Percentiles rank a stretch among this genome's conserved stretches.
Evolutionary conservation across 371 early-diverging fungal species (phyloP).

Genomic region (Mortierella sp.): DNA sequence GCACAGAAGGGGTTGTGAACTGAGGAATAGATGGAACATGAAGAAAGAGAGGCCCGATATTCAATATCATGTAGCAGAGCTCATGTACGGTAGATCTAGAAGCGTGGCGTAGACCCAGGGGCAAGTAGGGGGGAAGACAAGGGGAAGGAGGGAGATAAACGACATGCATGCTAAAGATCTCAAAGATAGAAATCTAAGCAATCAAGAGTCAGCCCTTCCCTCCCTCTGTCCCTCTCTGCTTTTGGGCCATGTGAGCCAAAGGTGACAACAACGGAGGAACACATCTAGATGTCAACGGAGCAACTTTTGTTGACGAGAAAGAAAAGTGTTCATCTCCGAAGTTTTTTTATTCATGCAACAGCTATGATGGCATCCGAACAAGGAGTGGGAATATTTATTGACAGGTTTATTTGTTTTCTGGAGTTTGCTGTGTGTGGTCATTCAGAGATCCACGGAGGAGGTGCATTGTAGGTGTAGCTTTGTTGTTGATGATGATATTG

Average conservation of each 20-base stretch:
- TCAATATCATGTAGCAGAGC: background rate
- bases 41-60: background rate
- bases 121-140: background rate
- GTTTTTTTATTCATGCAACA: background rate
- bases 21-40: background rate
- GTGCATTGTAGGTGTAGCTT: background rate
- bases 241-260: background rate
- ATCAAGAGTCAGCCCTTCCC: background rate
- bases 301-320: background rate
- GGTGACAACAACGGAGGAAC: background rate
- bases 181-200: background rate
- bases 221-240: background rate
- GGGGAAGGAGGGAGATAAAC: too few species aligned
- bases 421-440: background rate
- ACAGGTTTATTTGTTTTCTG: background rate
- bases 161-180: background rate
- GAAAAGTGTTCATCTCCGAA: background rate
- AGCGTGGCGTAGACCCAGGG: constrained; percentile 1
- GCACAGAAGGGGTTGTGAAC: background rate
- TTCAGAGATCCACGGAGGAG: background rate
- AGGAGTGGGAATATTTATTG: background rate
- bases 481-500: background rate
- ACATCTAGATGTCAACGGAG: background rate
- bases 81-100: constrained; percentile 8
- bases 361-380: background rate